Base-by-base conservation (phyloP, 352 stramenopile genomes). In the Phytopythium delawarense region DNA sequence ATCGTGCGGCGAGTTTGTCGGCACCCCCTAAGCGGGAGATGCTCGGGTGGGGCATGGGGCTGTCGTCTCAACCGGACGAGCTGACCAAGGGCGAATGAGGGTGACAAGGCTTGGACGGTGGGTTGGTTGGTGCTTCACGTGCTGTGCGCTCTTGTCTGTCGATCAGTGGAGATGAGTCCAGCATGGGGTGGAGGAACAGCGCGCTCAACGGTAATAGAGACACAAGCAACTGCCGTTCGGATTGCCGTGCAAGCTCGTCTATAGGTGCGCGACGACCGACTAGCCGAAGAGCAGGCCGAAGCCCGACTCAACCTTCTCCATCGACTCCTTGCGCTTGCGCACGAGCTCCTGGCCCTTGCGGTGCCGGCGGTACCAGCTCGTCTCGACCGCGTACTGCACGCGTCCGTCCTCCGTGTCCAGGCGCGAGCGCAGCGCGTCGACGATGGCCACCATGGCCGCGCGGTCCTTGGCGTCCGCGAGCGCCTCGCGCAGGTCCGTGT, bases 351-450 rank as follows among this genome's bases (percentile, higher is more conserved):
- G 83, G 5, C 77, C 81, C 44, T 87, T 70, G 56, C 87, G 84
- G 52, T 95, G 87, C 58, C 87, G 84, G 21, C 81, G 84, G 67
- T 95, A 95, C 87, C 87, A 95, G 57, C 83, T 94, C 28, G 72
- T 88, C 37, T 88, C 76, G 21, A 68, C 60, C 1, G 69, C 70
- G 61, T 92, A 92, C 23, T 59, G 51, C 21, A 87, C 63, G 25
- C 69, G 69, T 18, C 61, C 62, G 23, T 69, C 63, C 49, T 70
- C 58, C 51, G 57, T 51, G 13, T 72, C 67, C 28, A 85, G 44
- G 1, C 82, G 82, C 23, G 40, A 53, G 56, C 76, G 68, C 32
- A 94, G 64, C 44, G 92, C 66, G 4, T 80, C 57, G 32, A 91
- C 72, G 35, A 95, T 87, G 6, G 52, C 66, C 34, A 70, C 64